Percentiles rank a stretch among this genome's conserved stretches.
These are phyloP conservation scores for Endoconidiophora polonica DNA, from an alignment of 2,329 filamentous ascomycete genomes.

Conservation along the genomic window DNA sequence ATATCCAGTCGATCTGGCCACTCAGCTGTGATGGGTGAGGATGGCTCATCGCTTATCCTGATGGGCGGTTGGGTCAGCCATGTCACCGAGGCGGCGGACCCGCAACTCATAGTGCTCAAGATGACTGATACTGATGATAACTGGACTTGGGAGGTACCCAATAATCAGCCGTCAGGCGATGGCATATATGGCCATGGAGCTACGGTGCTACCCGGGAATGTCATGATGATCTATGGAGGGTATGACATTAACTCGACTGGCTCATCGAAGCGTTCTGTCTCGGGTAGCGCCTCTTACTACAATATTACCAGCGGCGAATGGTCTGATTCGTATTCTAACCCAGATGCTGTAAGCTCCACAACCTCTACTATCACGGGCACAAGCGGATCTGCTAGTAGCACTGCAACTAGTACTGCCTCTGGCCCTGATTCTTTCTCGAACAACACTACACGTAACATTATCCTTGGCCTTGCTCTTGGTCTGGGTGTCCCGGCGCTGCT, in stretches of 20 bases:
- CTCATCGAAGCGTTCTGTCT: constrained; percentile 22
- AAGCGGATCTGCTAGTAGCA: constrained; percentile 12
- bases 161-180: constrained; percentile 26
- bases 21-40: constrained; percentile 62
- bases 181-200: constrained; percentile 49
- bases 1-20: constrained; percentile 81
- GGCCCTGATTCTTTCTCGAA: neutral
- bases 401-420: constrained; percentile 2
- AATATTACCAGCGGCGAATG: constrained; percentile 42
- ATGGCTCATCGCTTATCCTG: constrained; percentile 62
- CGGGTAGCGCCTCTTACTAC: constrained; percentile 28
- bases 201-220: constrained; percentile 44
- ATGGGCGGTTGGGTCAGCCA: constrained; percentile 90
- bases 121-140: constrained; percentile 58
- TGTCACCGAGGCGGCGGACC: constrained; percentile 54
- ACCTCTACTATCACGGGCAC: constrained; percentile 1
- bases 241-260: constrained; percentile 29
- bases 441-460: constrained; percentile 21
- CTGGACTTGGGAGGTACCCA: constrained; percentile 56
- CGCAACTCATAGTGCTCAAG: constrained; percentile 63
- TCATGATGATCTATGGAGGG: constrained; percentile 52
- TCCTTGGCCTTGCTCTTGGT: constrained; percentile 48
- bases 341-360: neutral
- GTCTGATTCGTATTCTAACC: constrained; percentile 28
- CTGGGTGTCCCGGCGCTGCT: constrained; percentile 40